Percentiles rank a stretch among this genome's conserved stretches.
Evolutionary conservation across 2,329 filamentous ascomycete species (phyloP).

Genomic region (Stachybotrys elegans): DNA sequence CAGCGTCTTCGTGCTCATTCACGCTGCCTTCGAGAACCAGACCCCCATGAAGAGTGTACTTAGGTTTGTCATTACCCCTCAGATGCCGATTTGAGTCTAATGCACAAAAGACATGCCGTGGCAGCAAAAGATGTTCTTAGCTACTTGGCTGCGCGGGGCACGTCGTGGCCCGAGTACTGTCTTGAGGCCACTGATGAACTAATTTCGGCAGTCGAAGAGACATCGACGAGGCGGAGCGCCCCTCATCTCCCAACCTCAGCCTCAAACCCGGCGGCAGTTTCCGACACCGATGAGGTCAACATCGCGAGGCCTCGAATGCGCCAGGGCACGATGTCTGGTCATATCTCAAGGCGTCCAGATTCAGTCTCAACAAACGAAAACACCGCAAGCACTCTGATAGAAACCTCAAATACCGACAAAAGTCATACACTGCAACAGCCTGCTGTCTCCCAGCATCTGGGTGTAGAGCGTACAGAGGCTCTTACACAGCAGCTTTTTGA

Average conservation of each 20-base stretch:
- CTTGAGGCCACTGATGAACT: slow-evolving; percentile 25
- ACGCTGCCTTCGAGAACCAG: slow-evolving; percentile 41
- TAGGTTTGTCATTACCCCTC: slow-evolving; percentile 22
- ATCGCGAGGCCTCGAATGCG: neutral
- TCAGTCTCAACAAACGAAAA: neutral
- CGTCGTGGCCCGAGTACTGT: slow-evolving; percentile 28
- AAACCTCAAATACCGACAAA: neutral
- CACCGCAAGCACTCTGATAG: neutral
- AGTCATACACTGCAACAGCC: neutral
- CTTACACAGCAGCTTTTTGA: neutral
- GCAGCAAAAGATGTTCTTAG: slow-evolving; percentile 21
- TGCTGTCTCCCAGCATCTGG: neutral
- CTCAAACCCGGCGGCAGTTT: neutral
- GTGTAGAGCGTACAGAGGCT: neutral
- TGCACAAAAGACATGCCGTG: slow-evolving; percentile 17
- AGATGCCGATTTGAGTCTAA: neutral
- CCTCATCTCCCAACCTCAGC: neutral
- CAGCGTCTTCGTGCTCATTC: slow-evolving; percentile 45
- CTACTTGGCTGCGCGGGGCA: slow-evolving; percentile 22
- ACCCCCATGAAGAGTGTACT: slow-evolving; percentile 30
- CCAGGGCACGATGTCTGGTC: neutral
- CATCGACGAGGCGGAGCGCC: slow-evolving; percentile 9
- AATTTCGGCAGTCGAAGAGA: slow-evolving; percentile 20
- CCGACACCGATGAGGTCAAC: neutral
- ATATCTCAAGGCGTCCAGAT: neutral